Base-by-base conservation (phyloP, 805 yeast genomes). In the Saturnispora dispora region DNA sequence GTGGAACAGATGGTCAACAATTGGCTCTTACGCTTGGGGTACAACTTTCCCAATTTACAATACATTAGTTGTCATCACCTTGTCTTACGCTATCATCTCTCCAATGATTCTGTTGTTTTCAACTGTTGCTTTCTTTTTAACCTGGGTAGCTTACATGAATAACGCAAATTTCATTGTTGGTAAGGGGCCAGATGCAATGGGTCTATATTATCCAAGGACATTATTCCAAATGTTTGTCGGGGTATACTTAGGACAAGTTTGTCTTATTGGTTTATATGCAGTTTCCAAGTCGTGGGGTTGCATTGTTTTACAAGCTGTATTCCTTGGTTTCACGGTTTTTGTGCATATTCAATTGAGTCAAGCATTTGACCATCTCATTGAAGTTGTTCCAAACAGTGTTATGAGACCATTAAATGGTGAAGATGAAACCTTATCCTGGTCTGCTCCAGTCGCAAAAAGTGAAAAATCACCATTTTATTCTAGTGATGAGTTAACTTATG, bases 221-320 rank as follows among this genome's bases (percentile, higher is more conserved):
- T 67, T 91, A 48, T 85, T 81, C 72, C 97, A 91, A 70, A 83
- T 95, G 0, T 76, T 91, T 64, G 82, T 83, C 37, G 99, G 99
- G 52, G 66, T 93, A 43, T 91, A 91, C 65, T 65, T 91, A 44
- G 96, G 96, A 39, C 90, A 91, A 68, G 69, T 89, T 22, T 88
- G 96, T 72, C 60, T 93, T 56, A 64, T 93, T 50, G 97, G 96
- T 51, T 67, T 93, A 51, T 90, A 88, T 64, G 86, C 80, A 17
- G 95, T 91, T 51, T 89, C 95, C 55, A 88, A 88, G 73, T 85
- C 95, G 41, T 91, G 96, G 96, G 98, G 96, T 44, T 95, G 96
- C 36, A 75, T 89, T 56, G 86, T 83, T 3, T 68, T 91, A 50
- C 87, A 85, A 65, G 82, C 80, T 1, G 73, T 90, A 48, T 72